Conservation (phyloP, 179 eudicot genomes). For the Beta macrorhiza region DNA sequence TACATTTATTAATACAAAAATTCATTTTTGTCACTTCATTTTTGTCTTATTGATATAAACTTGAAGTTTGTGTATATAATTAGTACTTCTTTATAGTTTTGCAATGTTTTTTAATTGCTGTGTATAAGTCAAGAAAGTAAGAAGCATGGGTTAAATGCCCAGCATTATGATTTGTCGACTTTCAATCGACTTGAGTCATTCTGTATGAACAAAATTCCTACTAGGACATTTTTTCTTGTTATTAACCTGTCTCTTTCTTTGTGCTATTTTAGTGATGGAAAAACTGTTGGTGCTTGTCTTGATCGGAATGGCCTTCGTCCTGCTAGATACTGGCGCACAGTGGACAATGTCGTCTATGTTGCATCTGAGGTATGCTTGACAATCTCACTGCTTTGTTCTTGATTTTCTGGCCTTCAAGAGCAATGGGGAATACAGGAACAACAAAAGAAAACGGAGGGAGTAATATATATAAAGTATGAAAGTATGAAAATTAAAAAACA, state of each 20-base stretch:
- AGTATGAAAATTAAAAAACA: too few species aligned
- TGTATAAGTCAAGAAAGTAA: neutral
- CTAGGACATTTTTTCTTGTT: neutral
- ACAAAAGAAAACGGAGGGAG: too few species aligned
- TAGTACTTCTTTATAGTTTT: neutral
- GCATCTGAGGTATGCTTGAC: slow-evolving; percentile 84
- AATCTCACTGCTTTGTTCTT: slow-evolving; percentile 17
- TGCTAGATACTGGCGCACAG: slow-evolving; percentile 98
- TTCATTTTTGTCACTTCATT: too few species aligned
- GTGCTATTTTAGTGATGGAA: slow-evolving; percentile 67
- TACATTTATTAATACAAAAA: too few species aligned
- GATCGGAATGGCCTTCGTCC: slow-evolving; percentile 99
- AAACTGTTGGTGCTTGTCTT: slow-evolving; percentile 98
- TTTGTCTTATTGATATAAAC: too few species aligned
- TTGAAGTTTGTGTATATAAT: neutral
- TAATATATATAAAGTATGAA: too few species aligned
- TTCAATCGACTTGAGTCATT: neutral
- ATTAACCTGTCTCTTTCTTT: neutral
- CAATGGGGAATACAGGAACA: neutral
- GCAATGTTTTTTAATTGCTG: neutral
- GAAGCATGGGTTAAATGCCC: neutral
- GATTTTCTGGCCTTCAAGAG: neutral
- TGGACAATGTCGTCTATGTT: slow-evolving; percentile 91
- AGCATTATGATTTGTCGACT: neutral
- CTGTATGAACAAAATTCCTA: slow-evolving; percentile 6